Evolutionary conservation across 2,329 filamentous ascomycete genomes (phyloP).

Genomic region (Lasiodiplodia sp.): DNA sequence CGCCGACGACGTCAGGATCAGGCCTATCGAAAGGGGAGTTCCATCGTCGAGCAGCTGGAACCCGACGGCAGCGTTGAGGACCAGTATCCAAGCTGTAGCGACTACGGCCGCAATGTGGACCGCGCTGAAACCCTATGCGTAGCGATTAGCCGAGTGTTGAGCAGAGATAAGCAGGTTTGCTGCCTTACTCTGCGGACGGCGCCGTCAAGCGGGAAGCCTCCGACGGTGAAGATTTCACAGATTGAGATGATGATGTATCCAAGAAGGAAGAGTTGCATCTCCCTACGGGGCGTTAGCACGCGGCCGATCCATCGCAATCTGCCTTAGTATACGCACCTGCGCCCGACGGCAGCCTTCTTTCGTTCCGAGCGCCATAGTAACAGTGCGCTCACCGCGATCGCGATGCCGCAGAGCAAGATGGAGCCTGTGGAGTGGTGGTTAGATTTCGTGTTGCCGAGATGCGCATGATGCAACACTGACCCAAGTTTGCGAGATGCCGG

Average conservation of each 20-base stretch:
- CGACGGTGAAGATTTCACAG: slow-evolving; percentile 96
- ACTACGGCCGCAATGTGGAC: slow-evolving; percentile 90
- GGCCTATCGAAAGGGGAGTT: slow-evolving; percentile 79
- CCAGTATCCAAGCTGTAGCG: slow-evolving; percentile 86
- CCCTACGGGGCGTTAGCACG: slow-evolving; percentile 62
- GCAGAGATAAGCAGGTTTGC: background rate
- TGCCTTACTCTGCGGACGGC: slow-evolving; percentile 73
- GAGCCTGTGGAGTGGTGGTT: slow-evolving; percentile 68
- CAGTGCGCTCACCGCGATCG: slow-evolving; percentile 71
- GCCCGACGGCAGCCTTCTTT: slow-evolving; percentile 91
- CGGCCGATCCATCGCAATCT: background rate
- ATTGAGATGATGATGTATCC: slow-evolving; percentile 88
- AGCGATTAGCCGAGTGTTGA: slow-evolving; percentile 3
- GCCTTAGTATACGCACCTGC: slow-evolving; percentile 66
- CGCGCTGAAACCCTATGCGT: slow-evolving; percentile 77
- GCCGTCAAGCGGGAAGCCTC: slow-evolving; percentile 78
- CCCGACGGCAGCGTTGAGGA: slow-evolving; percentile 90
- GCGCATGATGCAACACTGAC: slow-evolving; percentile 57
- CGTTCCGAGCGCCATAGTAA: slow-evolving; percentile 82
- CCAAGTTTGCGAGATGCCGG: slow-evolving; percentile 80
- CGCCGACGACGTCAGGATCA: slow-evolving; percentile 74
- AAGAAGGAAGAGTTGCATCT: slow-evolving; percentile 93
- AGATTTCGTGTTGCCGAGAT: slow-evolving; percentile 19
- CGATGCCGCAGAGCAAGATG: slow-evolving; percentile 80
- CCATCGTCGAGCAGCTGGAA: slow-evolving; percentile 95